Conservation (phyloP, 306 rosid species). For the Vicia sativa region DNA sequence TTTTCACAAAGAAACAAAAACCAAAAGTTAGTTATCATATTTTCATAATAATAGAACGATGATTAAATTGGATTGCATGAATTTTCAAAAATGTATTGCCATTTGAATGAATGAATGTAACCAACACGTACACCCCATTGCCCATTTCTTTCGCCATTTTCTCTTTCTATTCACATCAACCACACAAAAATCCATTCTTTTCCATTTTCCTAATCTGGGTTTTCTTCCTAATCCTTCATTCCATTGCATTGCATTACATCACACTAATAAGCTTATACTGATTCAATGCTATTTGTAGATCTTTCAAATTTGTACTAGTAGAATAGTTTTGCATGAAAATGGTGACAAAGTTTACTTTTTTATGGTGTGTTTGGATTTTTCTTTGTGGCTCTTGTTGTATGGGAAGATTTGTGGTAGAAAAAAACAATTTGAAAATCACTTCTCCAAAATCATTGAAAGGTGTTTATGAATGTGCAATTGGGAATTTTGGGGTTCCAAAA, state of each 20-base stretch:
- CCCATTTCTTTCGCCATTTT: constrained; percentile 50
- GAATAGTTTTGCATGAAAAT: constrained; percentile 35
- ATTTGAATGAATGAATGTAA: constrained; percentile 41
- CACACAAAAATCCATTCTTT: constrained; percentile 31
- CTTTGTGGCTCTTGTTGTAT: constrained; percentile 60
- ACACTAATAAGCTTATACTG: constrained; percentile 29
- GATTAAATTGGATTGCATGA: neutral
- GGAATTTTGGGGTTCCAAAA: constrained; percentile 93
- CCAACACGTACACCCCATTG: constrained; percentile 41
- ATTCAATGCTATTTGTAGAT: constrained; percentile 23
- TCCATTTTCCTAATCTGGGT: constrained; percentile 39
- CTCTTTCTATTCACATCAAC: constrained; percentile 28
- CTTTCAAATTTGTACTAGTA: constrained; percentile 21
- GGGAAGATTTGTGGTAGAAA: constrained; percentile 92
- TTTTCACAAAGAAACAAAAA: neutral
- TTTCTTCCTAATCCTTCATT: constrained; percentile 13
- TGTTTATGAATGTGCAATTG: constrained; percentile 89
- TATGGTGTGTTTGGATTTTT: constrained; percentile 54
- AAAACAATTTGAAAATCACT: constrained; percentile 78
- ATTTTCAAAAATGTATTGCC: neutral
- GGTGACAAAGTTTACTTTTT: constrained; percentile 53
- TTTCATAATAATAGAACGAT: neutral
- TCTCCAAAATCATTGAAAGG: constrained; percentile 72
- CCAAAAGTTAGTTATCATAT: neutral
- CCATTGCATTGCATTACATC: neutral